Evolutionary conservation across 2,329 filamentous ascomycete genomes (phyloP).

Genomic region (Drechmeria coniospora): DNA sequence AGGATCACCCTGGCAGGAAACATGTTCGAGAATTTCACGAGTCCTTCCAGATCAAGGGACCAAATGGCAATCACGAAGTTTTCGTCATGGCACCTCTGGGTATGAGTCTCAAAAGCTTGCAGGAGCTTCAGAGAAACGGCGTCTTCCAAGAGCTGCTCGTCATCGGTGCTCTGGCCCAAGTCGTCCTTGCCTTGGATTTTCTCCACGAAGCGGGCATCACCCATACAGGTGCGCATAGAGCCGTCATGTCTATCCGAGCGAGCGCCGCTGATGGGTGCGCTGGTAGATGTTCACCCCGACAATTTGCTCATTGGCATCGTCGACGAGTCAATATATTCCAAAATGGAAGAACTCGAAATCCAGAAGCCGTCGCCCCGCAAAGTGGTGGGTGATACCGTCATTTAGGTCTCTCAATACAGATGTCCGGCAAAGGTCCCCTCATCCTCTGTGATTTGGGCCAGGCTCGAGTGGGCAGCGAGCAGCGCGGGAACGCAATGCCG

Average conservation of each 20-base stretch:
- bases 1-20: conserved; percentile 13
- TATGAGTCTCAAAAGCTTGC: conserved; percentile 20
- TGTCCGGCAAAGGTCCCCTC: conserved; percentile 14
- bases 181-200: conserved; percentile 10
- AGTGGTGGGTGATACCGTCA: conserved; percentile 8
- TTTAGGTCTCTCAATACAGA: conserved; percentile 17
- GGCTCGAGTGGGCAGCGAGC: conserved; percentile 15
- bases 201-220: conserved; percentile 12
- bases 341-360: conserved; percentile 16
- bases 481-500: conserved; percentile 13
- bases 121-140: conserved; percentile 11
- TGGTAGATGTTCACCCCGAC: conserved; percentile 20
- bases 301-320: conserved; percentile 20
- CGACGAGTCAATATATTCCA: conserved; percentile 14
- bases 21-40: conserved; percentile 19
- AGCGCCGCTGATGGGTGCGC: too few species aligned
- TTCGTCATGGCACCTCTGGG: conserved; percentile 20
- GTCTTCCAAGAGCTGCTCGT: conserved; percentile 14
- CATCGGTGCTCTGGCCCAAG: conserved; percentile 9
- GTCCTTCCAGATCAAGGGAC: conserved; percentile 15
- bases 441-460: conserved; percentile 20
- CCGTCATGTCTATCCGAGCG: background rate
- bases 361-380: conserved; percentile 16
- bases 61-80: conserved; percentile 17
- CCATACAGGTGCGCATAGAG: conserved; percentile 13